phyloP scores from a whole-genome alignment of 441 rosid species.

The Jatropha multifida region DNA sequence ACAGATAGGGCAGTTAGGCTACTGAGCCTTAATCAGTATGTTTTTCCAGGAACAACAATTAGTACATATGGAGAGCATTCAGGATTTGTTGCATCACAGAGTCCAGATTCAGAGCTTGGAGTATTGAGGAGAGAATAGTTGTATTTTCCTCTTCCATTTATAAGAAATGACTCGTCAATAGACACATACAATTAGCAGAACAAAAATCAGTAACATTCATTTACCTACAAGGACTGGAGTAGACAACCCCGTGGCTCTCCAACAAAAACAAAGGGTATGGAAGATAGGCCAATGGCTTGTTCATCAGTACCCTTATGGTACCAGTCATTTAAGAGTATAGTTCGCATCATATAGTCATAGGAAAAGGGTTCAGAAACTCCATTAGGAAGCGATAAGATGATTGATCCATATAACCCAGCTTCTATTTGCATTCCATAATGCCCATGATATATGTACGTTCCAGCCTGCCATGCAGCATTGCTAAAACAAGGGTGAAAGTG shows the following conservation, averaged over 20 bases:
- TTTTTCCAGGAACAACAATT: conserved; percentile 53
- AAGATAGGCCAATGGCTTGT: conserved; percentile 54
- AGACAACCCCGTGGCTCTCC: conserved; percentile 61
- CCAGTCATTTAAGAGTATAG: conserved; percentile 69
- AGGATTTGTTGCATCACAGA: conserved; percentile 47
- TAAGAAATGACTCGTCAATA: conserved; percentile 52
- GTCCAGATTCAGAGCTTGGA: conserved; percentile 25
- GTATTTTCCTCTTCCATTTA: conserved; percentile 67
- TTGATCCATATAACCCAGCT: conserved; percentile 59
- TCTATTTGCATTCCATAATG: conserved; percentile 78
- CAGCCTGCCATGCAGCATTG: conserved; percentile 42
- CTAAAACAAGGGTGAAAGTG: neutral
- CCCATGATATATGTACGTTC: conserved; percentile 68
- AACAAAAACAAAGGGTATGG: conserved; percentile 58
- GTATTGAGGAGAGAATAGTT: conserved; percentile 37
- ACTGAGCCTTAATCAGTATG: conserved; percentile 55
- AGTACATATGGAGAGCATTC: conserved; percentile 47
- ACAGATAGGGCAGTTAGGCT: conserved; percentile 61
- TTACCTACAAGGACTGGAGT: neutral
- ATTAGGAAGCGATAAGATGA: conserved; percentile 45
- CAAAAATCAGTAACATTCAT: neutral
- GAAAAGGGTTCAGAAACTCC: conserved; percentile 54
- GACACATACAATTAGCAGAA: neutral
- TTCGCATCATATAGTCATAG: conserved; percentile 56
- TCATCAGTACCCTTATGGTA: conserved; percentile 59